Base-by-base conservation (phyloP, 306 rosid species). In the Quercus parvula region DNA sequence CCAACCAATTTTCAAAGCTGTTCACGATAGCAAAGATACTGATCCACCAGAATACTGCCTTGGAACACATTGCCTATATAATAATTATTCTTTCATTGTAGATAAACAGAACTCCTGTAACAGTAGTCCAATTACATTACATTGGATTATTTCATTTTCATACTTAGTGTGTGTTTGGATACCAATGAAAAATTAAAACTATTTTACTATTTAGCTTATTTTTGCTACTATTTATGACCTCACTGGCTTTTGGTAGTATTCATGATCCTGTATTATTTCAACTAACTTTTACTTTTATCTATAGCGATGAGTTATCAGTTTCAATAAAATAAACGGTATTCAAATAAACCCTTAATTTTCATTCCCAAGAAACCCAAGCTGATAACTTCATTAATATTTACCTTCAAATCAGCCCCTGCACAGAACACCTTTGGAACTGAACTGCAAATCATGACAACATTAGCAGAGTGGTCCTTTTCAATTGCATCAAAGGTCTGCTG, bases 351-450 rank as follows among this genome's bases (percentile, higher is more conserved):
- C 1, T 24, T 24, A 24, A 24, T 24, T 24, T 24, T 24, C 24
- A 30, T 64, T 18, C 5, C 54, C 54, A 49, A 49, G 1, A 49
- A 10, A 49, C 17, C 72, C 46, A 20, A 74, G 14, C 19, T 4
- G 1, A 44, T 35, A 67, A 70, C 70, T 74, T 75, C 57, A 38
- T 72, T 71, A 64, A 73, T 77, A 76, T 18, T 18, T 28, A 81
- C 89, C 86, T 89, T 89, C 73, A 91, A 84, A 87, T 91, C 95
- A 17, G 91, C 95, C 31, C 95, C 95, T 9, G 93, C 93, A 73
- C 95, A 91, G 67, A 82, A 91, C 67, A 83, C 93, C 84, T 86
- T 85, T 4, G 93, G 94, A 79, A 94, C 96, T 52, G 85, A 90
- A 78, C 97, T 94, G 72, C 85, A 61, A 73, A 94, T 81, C 89